Evolutionary conservation across 305 asterid genomes (phyloP).

Genomic region (Fraxinus albicans): DNA sequence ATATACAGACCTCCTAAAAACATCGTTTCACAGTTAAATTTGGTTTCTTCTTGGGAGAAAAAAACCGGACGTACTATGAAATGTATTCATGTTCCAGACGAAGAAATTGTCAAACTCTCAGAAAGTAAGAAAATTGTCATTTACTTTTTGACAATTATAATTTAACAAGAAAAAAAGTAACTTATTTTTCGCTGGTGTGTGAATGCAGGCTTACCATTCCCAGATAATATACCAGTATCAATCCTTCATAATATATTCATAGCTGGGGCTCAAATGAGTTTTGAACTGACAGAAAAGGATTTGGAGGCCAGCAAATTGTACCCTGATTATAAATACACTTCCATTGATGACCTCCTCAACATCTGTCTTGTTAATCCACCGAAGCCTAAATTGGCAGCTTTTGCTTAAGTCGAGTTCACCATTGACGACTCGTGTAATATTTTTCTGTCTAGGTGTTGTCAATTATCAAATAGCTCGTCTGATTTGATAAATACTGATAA

Average conservation of each 20-base stretch:
- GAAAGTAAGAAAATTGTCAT: conserved; percentile 15
- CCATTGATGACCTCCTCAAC: conserved; percentile 31
- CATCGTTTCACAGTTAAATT: conserved; percentile 30
- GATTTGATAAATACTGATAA: too few relatives aligned
- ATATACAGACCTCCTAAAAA: conserved; percentile 34
- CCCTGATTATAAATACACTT: conserved; percentile 34
- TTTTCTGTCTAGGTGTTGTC: neutral
- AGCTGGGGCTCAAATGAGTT: conserved; percentile 33
- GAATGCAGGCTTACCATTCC: conserved; percentile 27
- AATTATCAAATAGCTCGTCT: neutral
- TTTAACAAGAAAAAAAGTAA: neutral
- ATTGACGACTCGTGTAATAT: neutral
- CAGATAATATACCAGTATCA: conserved; percentile 28
- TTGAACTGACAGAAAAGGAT: conserved; percentile 29
- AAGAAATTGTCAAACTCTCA: conserved; percentile 26
- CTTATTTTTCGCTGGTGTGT: neutral
- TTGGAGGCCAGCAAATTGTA: conserved; percentile 37
- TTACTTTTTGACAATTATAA: neutral
- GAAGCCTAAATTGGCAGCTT: conserved; percentile 32
- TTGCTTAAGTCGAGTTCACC: conserved; percentile 8
- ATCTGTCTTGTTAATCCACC: conserved; percentile 37
- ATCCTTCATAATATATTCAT: conserved; percentile 36
- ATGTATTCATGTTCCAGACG: conserved; percentile 21
- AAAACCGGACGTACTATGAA: conserved; percentile 29
- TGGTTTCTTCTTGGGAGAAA: conserved; percentile 36